Percentiles rank a stretch among this genome's conserved stretches.
These are phyloP conservation scores for Heliocybe sulcata DNA, from an alignment of 1,284 basidiomycete species.

Conservation along the genomic window DNA sequence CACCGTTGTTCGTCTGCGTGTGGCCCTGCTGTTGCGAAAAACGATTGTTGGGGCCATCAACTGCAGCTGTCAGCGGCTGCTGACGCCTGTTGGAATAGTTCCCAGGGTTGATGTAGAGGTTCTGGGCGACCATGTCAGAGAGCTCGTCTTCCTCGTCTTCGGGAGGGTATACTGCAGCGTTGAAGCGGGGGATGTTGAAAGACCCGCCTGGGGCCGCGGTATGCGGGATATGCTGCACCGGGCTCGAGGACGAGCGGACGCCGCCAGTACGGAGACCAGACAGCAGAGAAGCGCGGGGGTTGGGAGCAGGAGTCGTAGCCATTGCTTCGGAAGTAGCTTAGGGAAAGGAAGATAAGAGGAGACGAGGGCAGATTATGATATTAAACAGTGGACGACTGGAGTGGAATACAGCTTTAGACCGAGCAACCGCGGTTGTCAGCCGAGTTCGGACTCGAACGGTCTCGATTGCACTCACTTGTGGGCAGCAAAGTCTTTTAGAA, in stretches of 20 bases:
- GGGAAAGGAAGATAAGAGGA: slow-evolving; percentile 7
- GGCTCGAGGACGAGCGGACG: slow-evolving; percentile 61
- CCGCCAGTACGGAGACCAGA: slow-evolving; percentile 80
- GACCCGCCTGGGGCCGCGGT: slow-evolving; percentile 57
- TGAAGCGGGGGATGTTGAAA: slow-evolving; percentile 51
- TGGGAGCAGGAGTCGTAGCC: slow-evolving; percentile 50
- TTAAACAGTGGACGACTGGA: slow-evolving; percentile 1
- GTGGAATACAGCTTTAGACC: slow-evolving; percentile 12
- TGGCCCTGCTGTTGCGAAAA: slow-evolving; percentile 52
- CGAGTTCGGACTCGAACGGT: background rate
- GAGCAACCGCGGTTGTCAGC: background rate
- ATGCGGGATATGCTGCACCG: slow-evolving; percentile 41
- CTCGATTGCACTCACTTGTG: background rate
- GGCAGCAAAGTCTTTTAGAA: background rate
- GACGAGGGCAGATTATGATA: slow-evolving; percentile 10
- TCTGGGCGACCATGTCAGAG: slow-evolving; percentile 44
- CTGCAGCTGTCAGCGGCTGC: slow-evolving; percentile 58
- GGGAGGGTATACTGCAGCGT: slow-evolving; percentile 33
- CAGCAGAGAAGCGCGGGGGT: slow-evolving; percentile 73
- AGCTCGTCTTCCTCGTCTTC: slow-evolving; percentile 56
- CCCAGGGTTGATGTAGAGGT: slow-evolving; percentile 30
- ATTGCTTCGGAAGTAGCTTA: slow-evolving; percentile 26
- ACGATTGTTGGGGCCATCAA: slow-evolving; percentile 57
- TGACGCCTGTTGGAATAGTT: background rate
- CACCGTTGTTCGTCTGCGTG: slow-evolving; percentile 29